Percentiles rank a stretch among this genome's conserved stretches.
These are phyloP conservation scores for Mucor ambiguus DNA, from an alignment of 371 early-diverging fungal species.

Conservation along the genomic window DNA sequence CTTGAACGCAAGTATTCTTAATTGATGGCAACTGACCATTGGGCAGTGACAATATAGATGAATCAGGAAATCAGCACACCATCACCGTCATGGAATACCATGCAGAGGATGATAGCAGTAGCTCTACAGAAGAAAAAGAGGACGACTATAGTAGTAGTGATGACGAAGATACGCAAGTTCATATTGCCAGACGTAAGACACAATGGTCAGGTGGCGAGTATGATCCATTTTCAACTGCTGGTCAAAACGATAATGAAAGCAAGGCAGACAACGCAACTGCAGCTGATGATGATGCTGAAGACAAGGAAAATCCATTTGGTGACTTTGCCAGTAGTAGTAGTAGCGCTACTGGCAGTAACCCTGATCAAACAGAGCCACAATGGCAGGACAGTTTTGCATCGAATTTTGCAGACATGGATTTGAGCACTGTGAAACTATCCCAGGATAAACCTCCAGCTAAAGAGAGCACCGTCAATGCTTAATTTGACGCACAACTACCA, in stretches of 20 bases:
- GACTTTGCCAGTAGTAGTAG: slow-evolving; percentile 23
- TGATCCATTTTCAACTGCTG: neutral
- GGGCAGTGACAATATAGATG: neutral
- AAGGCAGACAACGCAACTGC: neutral
- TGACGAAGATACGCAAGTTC: slow-evolving; percentile 19
- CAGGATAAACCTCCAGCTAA: neutral
- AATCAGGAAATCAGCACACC: neutral
- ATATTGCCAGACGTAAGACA: neutral
- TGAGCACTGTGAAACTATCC: neutral
- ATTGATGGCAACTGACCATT: neutral
- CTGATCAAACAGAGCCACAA: neutral
- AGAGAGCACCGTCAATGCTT: neutral
- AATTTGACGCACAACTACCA: neutral
- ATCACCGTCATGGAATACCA: neutral
- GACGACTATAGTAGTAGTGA: slow-evolving; percentile 18
- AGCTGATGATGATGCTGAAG: slow-evolving; percentile 19
- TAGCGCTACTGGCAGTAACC: neutral
- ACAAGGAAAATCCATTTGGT: slow-evolving; percentile 45
- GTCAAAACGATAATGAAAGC: neutral
- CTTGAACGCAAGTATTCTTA: neutral
- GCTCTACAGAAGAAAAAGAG: neutral
- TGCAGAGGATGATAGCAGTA: neutral
- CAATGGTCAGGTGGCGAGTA: slow-evolving; percentile 8
- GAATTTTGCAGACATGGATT: slow-evolving; percentile 19
- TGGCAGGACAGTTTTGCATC: slow-evolving; percentile 16